phyloP scores from a whole-genome alignment of 116 monocot species.

The Iris pallida region DNA sequence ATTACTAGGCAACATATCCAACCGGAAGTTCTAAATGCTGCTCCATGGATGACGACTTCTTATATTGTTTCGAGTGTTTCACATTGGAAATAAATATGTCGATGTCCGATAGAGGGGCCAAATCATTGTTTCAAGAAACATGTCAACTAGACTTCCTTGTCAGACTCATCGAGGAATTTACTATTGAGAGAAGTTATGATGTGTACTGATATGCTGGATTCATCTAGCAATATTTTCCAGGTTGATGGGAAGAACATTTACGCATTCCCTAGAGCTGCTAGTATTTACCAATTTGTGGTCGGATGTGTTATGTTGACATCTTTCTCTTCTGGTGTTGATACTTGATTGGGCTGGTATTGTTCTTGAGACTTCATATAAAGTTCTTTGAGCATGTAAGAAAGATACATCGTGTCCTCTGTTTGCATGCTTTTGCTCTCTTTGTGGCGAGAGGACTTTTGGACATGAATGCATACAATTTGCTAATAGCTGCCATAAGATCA shows the following conservation, averaged over 20 bases:
- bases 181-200: slow-evolving; percentile 43
- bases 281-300: slow-evolving; percentile 43
- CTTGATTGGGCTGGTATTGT: slow-evolving; percentile 40
- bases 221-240: slow-evolving; percentile 1
- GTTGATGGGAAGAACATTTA: slow-evolving; percentile 11
- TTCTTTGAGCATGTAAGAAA: slow-evolving; percentile 30
- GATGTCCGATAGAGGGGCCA: slow-evolving; percentile 28
- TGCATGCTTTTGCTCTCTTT: slow-evolving; percentile 62
- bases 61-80: too few species aligned
- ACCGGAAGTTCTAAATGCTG: too few species aligned
- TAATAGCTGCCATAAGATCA: slow-evolving; percentile 32
- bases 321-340: slow-evolving; percentile 39
- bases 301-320: slow-evolving; percentile 63
- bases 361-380: slow-evolving; percentile 50
- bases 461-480: slow-evolving; percentile 13
- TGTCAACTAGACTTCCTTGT: slow-evolving; percentile 33
- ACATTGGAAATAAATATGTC: too few species aligned
- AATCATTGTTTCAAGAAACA: slow-evolving; percentile 22
- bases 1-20: too few species aligned
- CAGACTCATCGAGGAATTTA: slow-evolving; percentile 53
- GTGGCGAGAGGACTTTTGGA: slow-evolving; percentile 43
- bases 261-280: slow-evolving; percentile 24
- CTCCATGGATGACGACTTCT: too few species aligned
- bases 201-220: slow-evolving; percentile 10
- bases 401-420: slow-evolving; percentile 38